Percentiles rank a stretch among this genome's conserved stretches.
Conservation (phyloP, 768 basidiomycete genomes). For the Naganishia vaughanmartiniae region DNA sequence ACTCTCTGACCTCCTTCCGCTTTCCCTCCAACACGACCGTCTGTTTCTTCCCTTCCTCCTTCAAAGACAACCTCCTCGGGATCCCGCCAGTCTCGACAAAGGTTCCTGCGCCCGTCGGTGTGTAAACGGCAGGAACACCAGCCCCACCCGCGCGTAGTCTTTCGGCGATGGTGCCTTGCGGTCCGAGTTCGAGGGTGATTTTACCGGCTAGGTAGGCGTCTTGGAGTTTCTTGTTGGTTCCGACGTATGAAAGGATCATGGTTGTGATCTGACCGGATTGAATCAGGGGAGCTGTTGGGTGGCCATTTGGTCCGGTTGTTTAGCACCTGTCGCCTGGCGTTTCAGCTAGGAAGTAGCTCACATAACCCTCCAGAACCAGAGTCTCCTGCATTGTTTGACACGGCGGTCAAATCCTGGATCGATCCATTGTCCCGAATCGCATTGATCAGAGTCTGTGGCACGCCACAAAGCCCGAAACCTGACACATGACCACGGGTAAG, state of each 20-base stretch:
- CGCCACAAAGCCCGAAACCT: conserved; percentile 49
- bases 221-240: conserved; percentile 46
- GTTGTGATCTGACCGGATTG: conserved; percentile 39
- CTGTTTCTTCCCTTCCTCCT: conserved; percentile 37
- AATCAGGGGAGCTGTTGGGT: conserved; percentile 39
- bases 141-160: conserved; percentile 43
- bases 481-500: background rate
- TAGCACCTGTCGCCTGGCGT: no score
- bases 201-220: conserved; percentile 44
- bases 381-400: conserved; percentile 50
- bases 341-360: no score
- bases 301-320: no score
- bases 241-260: conserved; percentile 45
- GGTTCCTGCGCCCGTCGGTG: conserved; percentile 46
- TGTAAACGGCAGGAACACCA: conserved; percentile 47
- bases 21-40: conserved; percentile 37
- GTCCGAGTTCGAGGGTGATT: conserved; percentile 42
- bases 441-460: conserved; percentile 45
- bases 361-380: conserved; percentile 40
- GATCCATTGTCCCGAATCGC: conserved; percentile 35
- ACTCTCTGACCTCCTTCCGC: conserved; percentile 39
- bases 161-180: conserved; percentile 49
- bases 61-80: conserved; percentile 36
- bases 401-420: conserved; percentile 43
- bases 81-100: conserved; percentile 48